Evolutionary conservation across 2,329 filamentous ascomycete genomes (phyloP), one percentile per base, ranked within the genome.

Genomic region (Monosporascus sp.): DNA sequence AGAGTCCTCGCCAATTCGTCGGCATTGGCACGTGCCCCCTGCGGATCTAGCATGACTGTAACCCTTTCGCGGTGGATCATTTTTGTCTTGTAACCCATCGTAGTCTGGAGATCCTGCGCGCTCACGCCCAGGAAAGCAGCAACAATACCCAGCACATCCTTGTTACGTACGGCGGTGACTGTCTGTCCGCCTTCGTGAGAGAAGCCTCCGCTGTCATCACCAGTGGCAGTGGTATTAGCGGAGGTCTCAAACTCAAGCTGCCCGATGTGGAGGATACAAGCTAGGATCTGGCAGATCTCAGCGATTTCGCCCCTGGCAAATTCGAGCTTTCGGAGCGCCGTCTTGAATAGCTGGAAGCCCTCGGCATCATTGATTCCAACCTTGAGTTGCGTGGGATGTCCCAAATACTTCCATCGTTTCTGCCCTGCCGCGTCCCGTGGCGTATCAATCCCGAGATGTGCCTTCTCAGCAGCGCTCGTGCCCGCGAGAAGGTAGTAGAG

Each of bases 341-440:
- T 96, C 76, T 97, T 97, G 80, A 99, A 97, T 50, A 97, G 86
- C 67, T 96, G 90, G 71, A 99, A 99, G 5, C 93, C 94, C 65
- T 97, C 92, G 2, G 87, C 80, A 66, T 99, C 94, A 65, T 99
- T 97, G 68, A 99, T 92, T 53, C 94, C 94, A 27, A 97, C 90
- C 70, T 96, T 97, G 59, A 99, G 80, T 72, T 99, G 94, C 0
- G 93, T 97, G 1, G 93, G 94, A 63, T 99, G 94, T 3, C 94
- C 94, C 3, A 99, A 81, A 66, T 96, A 99, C 68, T 91, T 89
- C 94, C 94, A 99, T 71, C 94, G 81, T 74, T 90, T 95, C 64
- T 86, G 83, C 6, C 70, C 72, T 6, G 73, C 68, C 3, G 76
- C 69, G 22, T 74, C 73, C 50, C 61, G 55, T 1, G 67, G 65